Percentiles rank a stretch among this genome's conserved stretches.
phyloP scores from a whole-genome alignment of 345 rosid species.

The Bruguiera parviflora region DNA sequence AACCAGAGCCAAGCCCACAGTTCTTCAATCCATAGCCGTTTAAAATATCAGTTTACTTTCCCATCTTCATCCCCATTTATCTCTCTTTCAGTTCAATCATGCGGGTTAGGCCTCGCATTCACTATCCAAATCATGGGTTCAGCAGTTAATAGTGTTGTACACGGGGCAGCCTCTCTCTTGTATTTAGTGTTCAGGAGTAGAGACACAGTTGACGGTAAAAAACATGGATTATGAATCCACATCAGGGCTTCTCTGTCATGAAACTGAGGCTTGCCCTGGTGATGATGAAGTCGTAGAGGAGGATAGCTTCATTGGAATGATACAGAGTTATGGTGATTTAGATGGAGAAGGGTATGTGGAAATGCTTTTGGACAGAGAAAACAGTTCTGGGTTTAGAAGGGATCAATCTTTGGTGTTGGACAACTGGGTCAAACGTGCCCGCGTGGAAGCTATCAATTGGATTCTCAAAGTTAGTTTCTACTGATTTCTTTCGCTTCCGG shows the following conservation, averaged over 20 bases:
- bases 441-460: slow-evolving; percentile 50
- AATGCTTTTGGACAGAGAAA: slow-evolving; percentile 40
- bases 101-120: slow-evolving; percentile 15
- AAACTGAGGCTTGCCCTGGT: slow-evolving; percentile 26
- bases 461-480: slow-evolving; percentile 43
- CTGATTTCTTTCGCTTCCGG: not conserved
- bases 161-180: not conserved
- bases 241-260: slow-evolving; percentile 37
- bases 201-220: not conserved
- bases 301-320: not conserved
- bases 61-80: slow-evolving; percentile 2
- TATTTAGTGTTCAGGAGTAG: not conserved
- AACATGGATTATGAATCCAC: slow-evolving; percentile 28
- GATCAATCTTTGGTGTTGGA: slow-evolving; percentile 22
- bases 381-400: slow-evolving; percentile 23
- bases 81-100: not conserved
- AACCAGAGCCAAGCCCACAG: not conserved
- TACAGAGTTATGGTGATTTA: not conserved
- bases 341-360: slow-evolving; percentile 27
- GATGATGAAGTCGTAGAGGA: slow-evolving; percentile 14
- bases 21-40: not conserved
- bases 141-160: not conserved
- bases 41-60: not conserved
- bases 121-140: slow-evolving; percentile 21
- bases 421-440: slow-evolving; percentile 33